Evolutionary conservation across 257 asterid genomes (phyloP), one percentile per base, ranked within the genome.

Genomic region (Echites panduratus): DNA sequence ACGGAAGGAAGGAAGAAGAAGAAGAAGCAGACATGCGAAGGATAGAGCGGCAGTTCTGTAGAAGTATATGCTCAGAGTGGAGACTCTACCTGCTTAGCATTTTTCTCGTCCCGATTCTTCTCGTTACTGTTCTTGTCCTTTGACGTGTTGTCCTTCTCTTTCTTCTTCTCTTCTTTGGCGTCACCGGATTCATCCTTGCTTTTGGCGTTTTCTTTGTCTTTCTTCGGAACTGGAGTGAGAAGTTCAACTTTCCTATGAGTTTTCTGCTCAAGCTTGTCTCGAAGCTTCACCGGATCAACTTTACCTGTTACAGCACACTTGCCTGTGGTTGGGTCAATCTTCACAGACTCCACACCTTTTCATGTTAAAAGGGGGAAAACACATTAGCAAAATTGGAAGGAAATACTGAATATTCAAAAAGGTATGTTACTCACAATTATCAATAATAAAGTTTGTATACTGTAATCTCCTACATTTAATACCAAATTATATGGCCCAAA

Each of bases 271-370:
- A 87, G 68, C 29, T 72, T 79, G 19, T 82, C 91, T 58, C 88
- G 78, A 73, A 93, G 90, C 80, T 86, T 85, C 76, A 45, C 74
- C 78, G 96, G 89, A 77, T 90, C 89, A 2, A 87, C 84, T 68
- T 85, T 84, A 4, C 97, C 96, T 10, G 79, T 79, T 75, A 88
- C 93, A 41, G 87, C 84, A 38, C 90, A 76, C 84, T 79, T 90
- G 71, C 80, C 84, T 1, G 82, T 81, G 54, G 78, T 89, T 6
- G 76, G 80, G 35, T 89, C 85, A 1, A 54, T 57, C 4, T 32
- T 77, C 70, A 86, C 96, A 0, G 77, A 63, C 22, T 86, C 91
- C 64, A 86, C 87, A 13, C 86, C 89, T 45, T 32, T 86, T 78
- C 12, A 48, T 19, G 20, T 16, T 22, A 27, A 58, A 1, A 17